phyloP scores from a whole-genome alignment of 1,284 basidiomycete species.

The Cutaneotrichosporon spelunceum region DNA sequence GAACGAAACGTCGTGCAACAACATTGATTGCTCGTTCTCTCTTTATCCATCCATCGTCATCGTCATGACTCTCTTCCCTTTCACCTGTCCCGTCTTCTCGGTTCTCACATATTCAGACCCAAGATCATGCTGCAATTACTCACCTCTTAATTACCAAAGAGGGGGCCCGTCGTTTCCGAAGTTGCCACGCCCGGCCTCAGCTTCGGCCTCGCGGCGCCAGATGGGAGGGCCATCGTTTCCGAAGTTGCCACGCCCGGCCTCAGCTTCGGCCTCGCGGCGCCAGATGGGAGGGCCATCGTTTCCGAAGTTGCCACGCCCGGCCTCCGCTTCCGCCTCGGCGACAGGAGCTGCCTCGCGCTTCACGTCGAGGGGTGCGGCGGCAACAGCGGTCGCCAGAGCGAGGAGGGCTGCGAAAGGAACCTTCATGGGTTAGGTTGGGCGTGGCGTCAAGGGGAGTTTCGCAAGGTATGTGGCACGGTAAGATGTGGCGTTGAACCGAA shows the following conservation, averaged over 20 bases:
- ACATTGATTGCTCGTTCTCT: too few relatives aligned
- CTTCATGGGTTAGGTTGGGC: slow-evolving; percentile 1
- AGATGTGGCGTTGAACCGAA: neutral
- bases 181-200: neutral
- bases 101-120: too few relatives aligned
- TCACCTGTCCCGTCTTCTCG: too few relatives aligned
- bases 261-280: neutral
- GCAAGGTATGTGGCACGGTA: neutral
- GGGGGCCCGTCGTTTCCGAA: neutral
- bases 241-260: neutral
- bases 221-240: neutral
- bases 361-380: neutral
- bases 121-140: neutral
- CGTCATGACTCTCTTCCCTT: too few relatives aligned
- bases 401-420: neutral
- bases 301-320: too few relatives aligned
- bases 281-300: neutral
- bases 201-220: neutral
- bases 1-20: too few relatives aligned
- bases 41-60: too few relatives aligned
- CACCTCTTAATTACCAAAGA: too few relatives aligned
- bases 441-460: neutral
- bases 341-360: neutral
- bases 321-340: neutral
- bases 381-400: neutral